phyloP scores from a whole-genome alignment of 352 stramenopile genomes.

The Phytopythium montanum region DNA sequence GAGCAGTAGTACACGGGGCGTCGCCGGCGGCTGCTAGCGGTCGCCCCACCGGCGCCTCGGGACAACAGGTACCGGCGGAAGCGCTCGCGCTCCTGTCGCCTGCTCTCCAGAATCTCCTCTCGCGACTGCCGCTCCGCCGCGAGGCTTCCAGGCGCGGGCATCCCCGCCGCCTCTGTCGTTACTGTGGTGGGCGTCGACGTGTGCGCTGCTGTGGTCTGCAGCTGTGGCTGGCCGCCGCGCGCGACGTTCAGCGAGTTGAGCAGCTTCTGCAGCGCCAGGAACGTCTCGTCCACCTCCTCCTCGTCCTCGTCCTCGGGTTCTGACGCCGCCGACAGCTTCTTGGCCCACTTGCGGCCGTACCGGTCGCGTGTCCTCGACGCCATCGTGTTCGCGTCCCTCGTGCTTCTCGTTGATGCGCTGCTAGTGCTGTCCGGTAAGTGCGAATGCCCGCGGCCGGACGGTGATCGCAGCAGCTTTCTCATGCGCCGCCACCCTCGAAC shows the following conservation, averaged over 20 bases:
- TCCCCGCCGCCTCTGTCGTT: conserved; percentile 7
- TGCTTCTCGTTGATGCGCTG: conserved; percentile 12
- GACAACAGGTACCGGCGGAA: conserved; percentile 64
- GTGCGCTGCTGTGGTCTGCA: conserved; percentile 14
- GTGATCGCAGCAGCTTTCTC: too few species aligned
- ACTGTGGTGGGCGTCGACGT: conserved; percentile 9
- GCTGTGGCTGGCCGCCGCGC: conserved; percentile 13
- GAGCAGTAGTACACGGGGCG: conserved; percentile 46
- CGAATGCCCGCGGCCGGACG: too few species aligned
- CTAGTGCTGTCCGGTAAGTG: background rate
- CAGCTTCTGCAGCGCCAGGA: conserved; percentile 71
- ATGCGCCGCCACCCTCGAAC: too few species aligned
- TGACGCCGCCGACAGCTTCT: conserved; percentile 8
- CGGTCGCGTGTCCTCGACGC: background rate
- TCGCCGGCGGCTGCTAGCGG: conserved; percentile 25
- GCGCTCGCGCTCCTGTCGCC: conserved; percentile 60
- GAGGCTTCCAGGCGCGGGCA: conserved; percentile 9
- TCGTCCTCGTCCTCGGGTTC: conserved; percentile 48
- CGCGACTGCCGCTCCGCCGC: conserved; percentile 32
- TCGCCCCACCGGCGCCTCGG: conserved; percentile 15
- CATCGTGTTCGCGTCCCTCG: background rate
- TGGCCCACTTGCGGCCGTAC: conserved; percentile 3
- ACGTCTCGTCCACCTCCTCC: conserved; percentile 77
- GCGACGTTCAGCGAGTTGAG: conserved; percentile 58
- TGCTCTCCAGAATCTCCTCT: conserved; percentile 73